Evolutionary conservation across 2,329 filamentous ascomycete genomes (phyloP).

Genomic region (Penicillium sp.): DNA sequence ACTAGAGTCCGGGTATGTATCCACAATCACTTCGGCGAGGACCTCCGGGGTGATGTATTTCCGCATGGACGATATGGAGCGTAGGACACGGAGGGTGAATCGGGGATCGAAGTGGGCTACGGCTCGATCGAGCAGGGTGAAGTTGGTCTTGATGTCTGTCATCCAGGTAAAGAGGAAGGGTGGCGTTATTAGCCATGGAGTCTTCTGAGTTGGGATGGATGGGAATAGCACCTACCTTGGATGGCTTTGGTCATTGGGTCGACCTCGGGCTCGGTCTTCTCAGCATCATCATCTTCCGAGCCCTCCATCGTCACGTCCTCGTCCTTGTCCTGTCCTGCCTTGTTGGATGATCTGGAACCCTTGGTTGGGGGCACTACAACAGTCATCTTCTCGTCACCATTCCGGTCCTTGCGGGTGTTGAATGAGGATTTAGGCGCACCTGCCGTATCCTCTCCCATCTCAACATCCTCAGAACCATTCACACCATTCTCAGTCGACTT

Average conservation of each 20-base stretch:
- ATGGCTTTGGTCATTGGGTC: slow-evolving; percentile 53
- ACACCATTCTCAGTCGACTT: slow-evolving; percentile 68
- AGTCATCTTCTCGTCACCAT: slow-evolving; percentile 76
- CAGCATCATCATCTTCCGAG: slow-evolving; percentile 42
- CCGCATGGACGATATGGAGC: slow-evolving; percentile 92
- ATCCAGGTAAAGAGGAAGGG: neutral
- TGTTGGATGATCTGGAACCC: slow-evolving; percentile 58
- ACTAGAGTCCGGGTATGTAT: slow-evolving; percentile 72
- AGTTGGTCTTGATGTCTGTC: slow-evolving; percentile 92
- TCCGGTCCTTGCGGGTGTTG: slow-evolving; percentile 65
- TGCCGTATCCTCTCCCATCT: slow-evolving; percentile 66
- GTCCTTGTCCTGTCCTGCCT: slow-evolving; percentile 60
- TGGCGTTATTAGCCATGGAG: neutral
- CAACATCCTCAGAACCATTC: slow-evolving; percentile 65
- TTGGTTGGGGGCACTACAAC: slow-evolving; percentile 76
- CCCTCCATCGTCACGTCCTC: slow-evolving; percentile 72
- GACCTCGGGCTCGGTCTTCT: slow-evolving; percentile 46
- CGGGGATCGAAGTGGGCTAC: slow-evolving; percentile 90
- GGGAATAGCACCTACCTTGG: slow-evolving; percentile 37
- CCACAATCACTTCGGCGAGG: slow-evolving; percentile 74
- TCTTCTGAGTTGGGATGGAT: neutral
- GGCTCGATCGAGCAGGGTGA: slow-evolving; percentile 84
- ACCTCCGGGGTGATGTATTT: slow-evolving; percentile 84
- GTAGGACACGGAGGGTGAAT: slow-evolving; percentile 89
- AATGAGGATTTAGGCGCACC: slow-evolving; percentile 51